These are phyloP conservation scores for Fusarium luffae DNA, from an alignment of 2,329 filamentous ascomycete genomes.

Conservation along the genomic window DNA sequence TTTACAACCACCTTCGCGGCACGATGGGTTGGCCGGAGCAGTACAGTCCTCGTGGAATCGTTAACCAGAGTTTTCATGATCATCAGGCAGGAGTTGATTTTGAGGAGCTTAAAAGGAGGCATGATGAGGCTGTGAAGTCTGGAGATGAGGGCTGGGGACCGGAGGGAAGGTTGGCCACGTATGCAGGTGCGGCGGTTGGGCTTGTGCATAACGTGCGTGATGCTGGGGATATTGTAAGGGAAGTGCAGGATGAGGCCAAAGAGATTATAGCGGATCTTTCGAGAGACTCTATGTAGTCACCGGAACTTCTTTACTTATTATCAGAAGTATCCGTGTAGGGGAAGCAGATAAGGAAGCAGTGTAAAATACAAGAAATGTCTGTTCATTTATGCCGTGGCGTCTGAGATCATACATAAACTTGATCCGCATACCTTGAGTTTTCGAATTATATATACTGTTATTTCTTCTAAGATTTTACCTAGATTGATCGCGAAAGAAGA, in stretches of 20 bases:
- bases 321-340: background rate
- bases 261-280: slow-evolving; percentile 8
- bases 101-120: slow-evolving; percentile 56
- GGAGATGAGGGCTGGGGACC: slow-evolving; percentile 61
- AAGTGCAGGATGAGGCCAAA: slow-evolving; percentile 46
- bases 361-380: background rate
- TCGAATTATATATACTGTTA: background rate
- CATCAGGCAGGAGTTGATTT: slow-evolving; percentile 53
- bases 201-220: slow-evolving; percentile 54
- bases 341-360: background rate
- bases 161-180: slow-evolving; percentile 60
- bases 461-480: background rate
- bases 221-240: slow-evolving; percentile 54
- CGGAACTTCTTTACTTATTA: no score
- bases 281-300: background rate
- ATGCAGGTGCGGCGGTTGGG: slow-evolving; percentile 60
- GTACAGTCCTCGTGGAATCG: slow-evolving; percentile 54
- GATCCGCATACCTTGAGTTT: background rate
- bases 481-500: background rate
- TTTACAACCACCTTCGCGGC: slow-evolving; percentile 59
- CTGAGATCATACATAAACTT: background rate
- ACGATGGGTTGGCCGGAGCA: slow-evolving; percentile 54
- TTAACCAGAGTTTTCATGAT: slow-evolving; percentile 54
- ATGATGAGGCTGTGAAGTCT: slow-evolving; percentile 49
- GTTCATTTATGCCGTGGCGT: background rate